Conservation (phyloP, 495 filamentous ascomycete genomes). For the Neurospora intermedia region DNA sequence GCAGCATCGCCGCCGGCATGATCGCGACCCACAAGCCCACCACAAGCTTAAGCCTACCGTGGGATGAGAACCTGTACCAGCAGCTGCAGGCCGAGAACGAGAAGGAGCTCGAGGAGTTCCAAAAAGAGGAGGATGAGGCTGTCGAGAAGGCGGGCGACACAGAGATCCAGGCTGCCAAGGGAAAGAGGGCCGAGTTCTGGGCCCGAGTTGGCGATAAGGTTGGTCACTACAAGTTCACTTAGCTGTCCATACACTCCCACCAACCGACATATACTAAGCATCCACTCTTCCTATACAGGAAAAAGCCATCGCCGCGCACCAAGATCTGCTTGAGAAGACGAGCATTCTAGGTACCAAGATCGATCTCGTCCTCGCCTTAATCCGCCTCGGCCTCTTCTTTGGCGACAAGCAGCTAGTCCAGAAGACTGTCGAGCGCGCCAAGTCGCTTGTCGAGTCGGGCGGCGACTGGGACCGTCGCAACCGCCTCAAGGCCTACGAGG, state of each 20-base stretch:
- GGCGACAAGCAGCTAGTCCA: slow-evolving; percentile 82
- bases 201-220: slow-evolving; percentile 94
- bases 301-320: slow-evolving; percentile 82
- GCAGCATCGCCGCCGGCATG: slow-evolving; percentile 55
- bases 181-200: slow-evolving; percentile 93
- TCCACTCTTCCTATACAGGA: slow-evolving; percentile 45
- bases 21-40: slow-evolving; percentile 55
- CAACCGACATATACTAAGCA: background rate
- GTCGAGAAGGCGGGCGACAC: slow-evolving; percentile 92
- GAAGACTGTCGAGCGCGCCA: slow-evolving; percentile 85
- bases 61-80: slow-evolving; percentile 86
- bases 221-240: slow-evolving; percentile 13
- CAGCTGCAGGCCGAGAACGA: slow-evolving; percentile 78
- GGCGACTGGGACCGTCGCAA: slow-evolving; percentile 98
- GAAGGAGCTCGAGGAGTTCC: slow-evolving; percentile 77
- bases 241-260: background rate
- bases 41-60: slow-evolving; percentile 59
- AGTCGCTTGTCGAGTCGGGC: slow-evolving; percentile 80
- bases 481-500: slow-evolving; percentile 95
- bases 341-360: slow-evolving; percentile 92
- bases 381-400: slow-evolving; percentile 91
- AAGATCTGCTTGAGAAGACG: slow-evolving; percentile 88
- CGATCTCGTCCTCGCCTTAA: slow-evolving; percentile 89
- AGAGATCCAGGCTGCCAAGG: slow-evolving; percentile 82
- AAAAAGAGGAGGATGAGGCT: slow-evolving; percentile 93